Percentiles rank a stretch among this genome's conserved stretches.
Evolutionary conservation across 1,284 basidiomycete genomes (phyloP).

Genomic region (Leccinum cinnamomeum): DNA sequence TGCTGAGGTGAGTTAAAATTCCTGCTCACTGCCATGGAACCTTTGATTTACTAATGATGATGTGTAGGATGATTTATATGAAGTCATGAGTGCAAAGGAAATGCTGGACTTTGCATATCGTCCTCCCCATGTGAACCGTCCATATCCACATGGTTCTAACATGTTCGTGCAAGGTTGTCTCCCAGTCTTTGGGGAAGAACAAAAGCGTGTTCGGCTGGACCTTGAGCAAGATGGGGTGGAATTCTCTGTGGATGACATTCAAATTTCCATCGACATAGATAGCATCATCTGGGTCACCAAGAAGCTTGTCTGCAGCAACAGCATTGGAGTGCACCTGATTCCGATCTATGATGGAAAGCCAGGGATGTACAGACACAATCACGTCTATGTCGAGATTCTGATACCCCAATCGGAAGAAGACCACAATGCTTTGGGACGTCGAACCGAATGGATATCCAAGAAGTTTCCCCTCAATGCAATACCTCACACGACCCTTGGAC

Average conservation of each 20-base stretch:
- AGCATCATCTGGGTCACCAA: conserved; percentile 20
- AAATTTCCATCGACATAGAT: conserved; percentile 15
- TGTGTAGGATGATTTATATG: background rate
- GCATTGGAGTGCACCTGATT: conserved; percentile 4
- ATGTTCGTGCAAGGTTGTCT: conserved; percentile 7
- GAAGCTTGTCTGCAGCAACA: background rate
- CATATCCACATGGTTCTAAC: conserved; percentile 3
- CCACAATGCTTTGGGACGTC: background rate
- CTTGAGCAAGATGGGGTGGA: conserved; percentile 5
- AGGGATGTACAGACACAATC: background rate
- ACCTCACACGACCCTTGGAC: background rate
- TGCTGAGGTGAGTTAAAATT: background rate
- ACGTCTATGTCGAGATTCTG: background rate
- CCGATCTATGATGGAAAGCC: conserved; percentile 5
- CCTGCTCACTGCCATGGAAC: too few species aligned
- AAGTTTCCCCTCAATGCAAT: background rate
- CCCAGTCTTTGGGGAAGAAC: background rate
- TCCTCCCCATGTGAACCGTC: background rate
- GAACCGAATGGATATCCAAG: background rate
- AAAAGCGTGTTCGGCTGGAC: conserved; percentile 3
- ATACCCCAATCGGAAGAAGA: background rate
- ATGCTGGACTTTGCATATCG: conserved; percentile 7
- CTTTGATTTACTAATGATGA: too few species aligned
- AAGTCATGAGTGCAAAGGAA: conserved; percentile 7
- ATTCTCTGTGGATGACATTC: background rate